Evolutionary conservation across 1,284 basidiomycete genomes (phyloP).

Genomic region (Laetiporus sulphureus): DNA sequence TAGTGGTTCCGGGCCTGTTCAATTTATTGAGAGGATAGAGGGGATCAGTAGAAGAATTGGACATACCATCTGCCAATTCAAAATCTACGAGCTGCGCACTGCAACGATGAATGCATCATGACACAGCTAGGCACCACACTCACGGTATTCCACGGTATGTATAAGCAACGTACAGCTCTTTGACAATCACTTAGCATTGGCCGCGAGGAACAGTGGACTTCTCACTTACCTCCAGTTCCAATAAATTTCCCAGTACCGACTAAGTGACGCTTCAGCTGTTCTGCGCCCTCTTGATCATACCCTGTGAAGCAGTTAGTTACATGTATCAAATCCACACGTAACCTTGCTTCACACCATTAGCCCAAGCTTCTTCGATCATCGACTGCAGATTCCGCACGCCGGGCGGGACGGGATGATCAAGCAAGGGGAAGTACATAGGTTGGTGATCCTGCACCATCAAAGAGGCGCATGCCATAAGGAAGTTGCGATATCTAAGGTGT

Average conservation of each 20-base stretch:
- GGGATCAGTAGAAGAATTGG: too few relatives aligned
- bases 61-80: conserved; percentile 36
- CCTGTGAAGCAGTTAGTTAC: too few relatives aligned
- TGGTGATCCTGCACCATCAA: conserved; percentile 60
- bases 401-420: conserved; percentile 52
- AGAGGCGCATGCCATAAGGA: conserved; percentile 72
- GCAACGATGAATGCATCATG: conserved; percentile 2
- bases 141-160: conserved; percentile 73
- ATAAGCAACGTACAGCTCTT: conserved; percentile 66
- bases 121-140: conserved; percentile 25
- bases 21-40: conserved; percentile 5
- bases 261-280: conserved; percentile 51
- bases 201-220: background rate
- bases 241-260: conserved; percentile 70
- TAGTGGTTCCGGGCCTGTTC: conserved; percentile 36
- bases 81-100: conserved; percentile 66
- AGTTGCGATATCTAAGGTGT: conserved; percentile 72
- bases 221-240: conserved; percentile 59
- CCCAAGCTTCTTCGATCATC: conserved; percentile 81
- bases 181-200: conserved; percentile 3
- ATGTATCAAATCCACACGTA: too few relatives aligned
- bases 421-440: conserved; percentile 51
- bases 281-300: conserved; percentile 64
- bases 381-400: conserved; percentile 67
- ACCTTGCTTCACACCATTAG: conserved; percentile 46